phyloP scores from a whole-genome alignment of 768 basidiomycete genomes.

The Postia placenta region DNA sequence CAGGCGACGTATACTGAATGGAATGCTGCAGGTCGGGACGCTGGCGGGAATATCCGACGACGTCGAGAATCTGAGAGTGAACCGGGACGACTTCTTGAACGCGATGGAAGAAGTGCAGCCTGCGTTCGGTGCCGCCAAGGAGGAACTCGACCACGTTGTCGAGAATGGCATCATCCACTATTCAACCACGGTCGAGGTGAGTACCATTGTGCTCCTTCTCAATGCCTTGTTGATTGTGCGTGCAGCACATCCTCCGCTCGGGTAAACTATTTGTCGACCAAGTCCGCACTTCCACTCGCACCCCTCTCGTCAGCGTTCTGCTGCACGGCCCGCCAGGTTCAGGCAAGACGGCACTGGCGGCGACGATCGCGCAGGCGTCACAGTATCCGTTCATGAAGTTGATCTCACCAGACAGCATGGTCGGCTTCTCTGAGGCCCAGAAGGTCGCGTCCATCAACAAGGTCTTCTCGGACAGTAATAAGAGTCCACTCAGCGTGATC shows the following conservation, averaged over 20 bases:
- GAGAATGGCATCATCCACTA: slow-evolving; percentile 97
- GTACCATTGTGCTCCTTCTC: slow-evolving; percentile 20
- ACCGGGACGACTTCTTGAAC: slow-evolving; percentile 77
- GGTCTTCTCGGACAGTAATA: slow-evolving; percentile 92
- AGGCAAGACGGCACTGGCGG: slow-evolving; percentile 93
- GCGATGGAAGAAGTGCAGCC: slow-evolving; percentile 94
- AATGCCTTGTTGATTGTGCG: neutral
- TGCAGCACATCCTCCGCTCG: slow-evolving; percentile 78
- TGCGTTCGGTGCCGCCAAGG: slow-evolving; percentile 96
- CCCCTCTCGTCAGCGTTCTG: slow-evolving; percentile 86
- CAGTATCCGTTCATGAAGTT: slow-evolving; percentile 97
- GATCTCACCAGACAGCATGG: slow-evolving; percentile 94
- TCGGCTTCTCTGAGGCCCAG: slow-evolving; percentile 88
- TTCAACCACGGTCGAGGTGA: slow-evolving; percentile 66
- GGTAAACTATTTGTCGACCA: slow-evolving; percentile 91
- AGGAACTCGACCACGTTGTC: slow-evolving; percentile 87
- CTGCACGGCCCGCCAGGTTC: slow-evolving; percentile 86
- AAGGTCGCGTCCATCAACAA: slow-evolving; percentile 91
- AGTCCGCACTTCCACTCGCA: slow-evolving; percentile 83
- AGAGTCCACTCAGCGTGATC: slow-evolving; percentile 93
- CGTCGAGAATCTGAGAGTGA: slow-evolving; percentile 88
- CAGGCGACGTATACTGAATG: neutral
- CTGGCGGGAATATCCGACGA: slow-evolving; percentile 96
- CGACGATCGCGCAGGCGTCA: slow-evolving; percentile 90
- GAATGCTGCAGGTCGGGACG: slow-evolving; percentile 83